A percentile compares a stretch with the other conserved stretches of the same genome.
These are phyloP conservation scores for Hericium coralloides DNA, from an alignment of 768 basidiomycete species.

Conservation along the genomic window DNA sequence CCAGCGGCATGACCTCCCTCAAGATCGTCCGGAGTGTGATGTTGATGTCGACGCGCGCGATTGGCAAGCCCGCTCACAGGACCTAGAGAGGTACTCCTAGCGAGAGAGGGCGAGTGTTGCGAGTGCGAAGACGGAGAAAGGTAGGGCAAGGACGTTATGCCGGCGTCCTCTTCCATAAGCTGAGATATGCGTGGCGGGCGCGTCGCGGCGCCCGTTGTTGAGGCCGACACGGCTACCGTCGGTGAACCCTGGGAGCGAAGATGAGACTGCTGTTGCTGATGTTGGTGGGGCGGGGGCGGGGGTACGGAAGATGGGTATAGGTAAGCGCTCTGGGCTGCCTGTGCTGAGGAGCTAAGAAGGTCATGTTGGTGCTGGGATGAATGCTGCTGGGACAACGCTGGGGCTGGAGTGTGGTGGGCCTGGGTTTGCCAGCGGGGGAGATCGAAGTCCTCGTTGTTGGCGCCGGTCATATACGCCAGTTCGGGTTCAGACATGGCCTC, in stretches of 20 bases:
- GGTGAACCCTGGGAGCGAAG: constrained; percentile 43
- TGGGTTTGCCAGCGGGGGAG: constrained; percentile 49
- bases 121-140: constrained; percentile 44
- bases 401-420: constrained; percentile 21
- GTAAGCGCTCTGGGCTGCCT: constrained; percentile 51
- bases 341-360: constrained; percentile 47
- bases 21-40: constrained; percentile 62
- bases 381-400: neutral
- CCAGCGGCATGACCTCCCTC: constrained; percentile 42
- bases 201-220: constrained; percentile 17
- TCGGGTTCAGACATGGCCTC: constrained; percentile 62
- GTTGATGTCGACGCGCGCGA: constrained; percentile 57
- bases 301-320: constrained; percentile 40
- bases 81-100: constrained; percentile 59
- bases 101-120: constrained; percentile 44
- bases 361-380: constrained; percentile 17
- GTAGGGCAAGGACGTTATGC: constrained; percentile 24
- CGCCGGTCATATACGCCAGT: constrained; percentile 63
- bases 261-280: constrained; percentile 26
- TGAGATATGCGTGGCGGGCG: constrained; percentile 57
- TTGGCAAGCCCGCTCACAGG: constrained; percentile 32
- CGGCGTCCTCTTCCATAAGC: constrained; percentile 51
- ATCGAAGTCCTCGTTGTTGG: constrained; percentile 82
- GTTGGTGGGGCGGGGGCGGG: constrained; percentile 34
- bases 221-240: constrained; percentile 27